phyloP scores from a whole-genome alignment of 1,139 yeast species.

The Arxiozyma telluris region DNA sequence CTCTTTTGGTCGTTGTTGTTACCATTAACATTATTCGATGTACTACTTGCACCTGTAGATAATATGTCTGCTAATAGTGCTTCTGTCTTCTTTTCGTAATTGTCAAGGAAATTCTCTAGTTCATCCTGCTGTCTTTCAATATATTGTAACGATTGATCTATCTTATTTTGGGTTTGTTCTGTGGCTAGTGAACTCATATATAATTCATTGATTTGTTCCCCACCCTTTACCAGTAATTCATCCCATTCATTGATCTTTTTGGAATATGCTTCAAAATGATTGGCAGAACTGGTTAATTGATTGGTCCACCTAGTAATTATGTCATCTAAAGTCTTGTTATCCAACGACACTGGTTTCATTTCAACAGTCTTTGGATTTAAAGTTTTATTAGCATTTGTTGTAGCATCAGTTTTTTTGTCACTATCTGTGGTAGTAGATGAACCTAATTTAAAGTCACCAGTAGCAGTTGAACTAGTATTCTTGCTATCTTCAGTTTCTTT shows the following conservation, averaged over 20 bases:
- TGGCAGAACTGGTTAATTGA: conserved; percentile 65
- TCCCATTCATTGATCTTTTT: conserved; percentile 78
- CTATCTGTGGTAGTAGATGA: not conserved
- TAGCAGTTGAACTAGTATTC: not conserved
- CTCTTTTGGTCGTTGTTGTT: conserved; percentile 63
- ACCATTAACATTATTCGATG: conserved; percentile 11
- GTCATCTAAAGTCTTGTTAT: conserved; percentile 88
- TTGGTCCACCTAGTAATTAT: conserved; percentile 88
- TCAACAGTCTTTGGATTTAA: conserved; percentile 39
- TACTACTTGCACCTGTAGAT: conserved; percentile 27
- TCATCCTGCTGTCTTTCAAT: conserved; percentile 92
- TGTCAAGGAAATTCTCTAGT: conserved; percentile 69
- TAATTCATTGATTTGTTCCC: conserved; percentile 71
- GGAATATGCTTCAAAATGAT: conserved; percentile 71
- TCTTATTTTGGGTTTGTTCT: conserved; percentile 73
- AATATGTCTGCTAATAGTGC: conserved; percentile 37
- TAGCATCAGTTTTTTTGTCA: conserved; percentile 4
- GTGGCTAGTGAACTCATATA: conserved; percentile 75
- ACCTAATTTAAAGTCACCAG: conserved; percentile 2
- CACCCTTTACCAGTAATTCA: conserved; percentile 69
- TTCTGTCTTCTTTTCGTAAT: conserved; percentile 82
- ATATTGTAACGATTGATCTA: conserved; percentile 79
- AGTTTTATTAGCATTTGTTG: conserved; percentile 15
- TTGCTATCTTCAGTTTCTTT: conserved; percentile 8
- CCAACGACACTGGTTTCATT: conserved; percentile 68